phyloP scores from a whole-genome alignment of 441 rosid genomes.

The Adansonia grandidieri region DNA sequence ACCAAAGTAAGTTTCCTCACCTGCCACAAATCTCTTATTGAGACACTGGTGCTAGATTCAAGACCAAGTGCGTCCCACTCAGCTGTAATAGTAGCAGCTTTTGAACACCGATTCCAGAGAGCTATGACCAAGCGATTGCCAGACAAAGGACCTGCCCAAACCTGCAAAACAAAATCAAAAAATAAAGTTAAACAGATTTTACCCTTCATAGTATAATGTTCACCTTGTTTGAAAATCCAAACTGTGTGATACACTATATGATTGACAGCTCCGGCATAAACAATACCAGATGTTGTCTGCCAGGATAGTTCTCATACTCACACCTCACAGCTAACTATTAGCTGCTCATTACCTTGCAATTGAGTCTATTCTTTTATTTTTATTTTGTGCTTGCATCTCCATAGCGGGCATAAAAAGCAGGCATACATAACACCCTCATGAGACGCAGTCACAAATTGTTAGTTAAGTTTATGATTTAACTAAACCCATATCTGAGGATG shows the following conservation, averaged over 20 bases:
- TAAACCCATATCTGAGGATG: neutral
- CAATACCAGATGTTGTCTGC: neutral
- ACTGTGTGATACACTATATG: neutral
- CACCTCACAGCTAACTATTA: neutral
- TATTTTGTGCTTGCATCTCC: neutral
- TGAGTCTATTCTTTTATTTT: neutral
- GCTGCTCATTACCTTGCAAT: neutral
- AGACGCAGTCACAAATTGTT: neutral
- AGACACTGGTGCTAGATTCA: conserved; percentile 58
- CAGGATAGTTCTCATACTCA: neutral
- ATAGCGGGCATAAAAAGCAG: neutral
- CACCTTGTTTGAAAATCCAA: neutral
- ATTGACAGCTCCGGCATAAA: neutral
- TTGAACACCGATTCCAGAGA: conserved; percentile 85
- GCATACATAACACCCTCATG: neutral
- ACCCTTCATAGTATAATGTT: neutral
- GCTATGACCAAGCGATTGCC: conserved; percentile 69
- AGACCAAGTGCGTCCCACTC: conserved; percentile 73
- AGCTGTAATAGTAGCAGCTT: conserved; percentile 66
- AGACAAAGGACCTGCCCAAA: conserved; percentile 90
- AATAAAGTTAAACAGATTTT: neutral
- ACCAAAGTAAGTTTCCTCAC: conserved; percentile 33
- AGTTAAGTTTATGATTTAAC: neutral
- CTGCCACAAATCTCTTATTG: conserved; percentile 79
- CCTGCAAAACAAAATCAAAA: conserved; percentile 40